A percentile compares a stretch with the other conserved stretches of the same genome.
Conservation (phyloP, 2,329 filamentous ascomycete species). For the Penicillium rolfsii region DNA sequence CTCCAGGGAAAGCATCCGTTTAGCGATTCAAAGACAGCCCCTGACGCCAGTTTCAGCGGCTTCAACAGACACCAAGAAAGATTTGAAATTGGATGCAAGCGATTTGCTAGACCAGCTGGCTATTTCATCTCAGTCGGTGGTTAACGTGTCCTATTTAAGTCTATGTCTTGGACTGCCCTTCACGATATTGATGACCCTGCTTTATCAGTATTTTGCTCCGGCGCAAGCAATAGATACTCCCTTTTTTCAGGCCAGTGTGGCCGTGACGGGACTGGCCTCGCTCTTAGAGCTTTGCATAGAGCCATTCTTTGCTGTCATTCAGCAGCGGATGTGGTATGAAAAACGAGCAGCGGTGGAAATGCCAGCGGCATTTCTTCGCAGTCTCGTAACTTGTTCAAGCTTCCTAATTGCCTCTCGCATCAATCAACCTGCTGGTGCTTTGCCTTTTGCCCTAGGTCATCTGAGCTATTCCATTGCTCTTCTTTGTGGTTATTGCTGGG, state of each 20-base stretch:
- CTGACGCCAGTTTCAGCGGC: slow-evolving; percentile 28
- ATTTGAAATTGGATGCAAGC: slow-evolving; percentile 14
- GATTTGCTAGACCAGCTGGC: slow-evolving; percentile 23
- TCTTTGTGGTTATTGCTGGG: slow-evolving; percentile 69
- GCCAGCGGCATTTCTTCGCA: slow-evolving; percentile 76
- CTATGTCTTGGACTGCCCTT: slow-evolving; percentile 69
- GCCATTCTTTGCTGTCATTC: slow-evolving; percentile 85
- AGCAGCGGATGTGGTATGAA: slow-evolving; percentile 78
- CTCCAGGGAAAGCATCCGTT: slow-evolving; percentile 83
- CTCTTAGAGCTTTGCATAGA: slow-evolving; percentile 80
- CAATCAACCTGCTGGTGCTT: slow-evolving; percentile 66
- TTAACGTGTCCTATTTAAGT: slow-evolving; percentile 86
- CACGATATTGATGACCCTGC: slow-evolving; percentile 64
- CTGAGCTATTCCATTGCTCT: slow-evolving; percentile 72
- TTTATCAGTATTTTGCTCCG: slow-evolving; percentile 65
- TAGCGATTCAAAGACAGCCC: slow-evolving; percentile 82
- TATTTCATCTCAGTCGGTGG: slow-evolving; percentile 66
- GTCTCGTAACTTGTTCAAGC: slow-evolving; percentile 70
- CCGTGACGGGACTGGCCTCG: slow-evolving; percentile 60
- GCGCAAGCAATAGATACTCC: slow-evolving; percentile 60
- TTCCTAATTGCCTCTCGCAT: slow-evolving; percentile 65
- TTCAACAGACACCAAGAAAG: slow-evolving; percentile 23
- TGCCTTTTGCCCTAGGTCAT: slow-evolving; percentile 90
- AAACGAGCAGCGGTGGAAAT: slow-evolving; percentile 82
- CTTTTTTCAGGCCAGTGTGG: slow-evolving; percentile 63